phyloP scores from a whole-genome alignment of 805 yeast species.

The Kluyveromyces wickerhamii region DNA sequence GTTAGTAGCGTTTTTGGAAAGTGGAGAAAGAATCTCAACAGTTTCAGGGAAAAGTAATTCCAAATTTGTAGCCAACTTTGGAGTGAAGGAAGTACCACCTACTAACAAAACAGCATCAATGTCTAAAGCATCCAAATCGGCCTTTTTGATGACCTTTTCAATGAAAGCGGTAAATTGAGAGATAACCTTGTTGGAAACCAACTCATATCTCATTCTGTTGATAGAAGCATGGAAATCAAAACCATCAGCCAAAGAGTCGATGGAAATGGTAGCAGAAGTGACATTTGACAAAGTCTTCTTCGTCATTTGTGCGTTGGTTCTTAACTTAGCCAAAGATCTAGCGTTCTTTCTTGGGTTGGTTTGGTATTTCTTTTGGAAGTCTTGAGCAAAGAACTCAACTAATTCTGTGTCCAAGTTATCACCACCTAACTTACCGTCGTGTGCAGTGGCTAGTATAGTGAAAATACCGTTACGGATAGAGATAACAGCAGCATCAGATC shows the following conservation, averaged over 20 bases:
- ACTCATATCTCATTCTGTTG: constrained; percentile 90
- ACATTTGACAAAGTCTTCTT: constrained; percentile 91
- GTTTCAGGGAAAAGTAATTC: constrained; percentile 73
- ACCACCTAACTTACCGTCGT: constrained; percentile 82
- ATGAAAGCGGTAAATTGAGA: constrained; percentile 70
- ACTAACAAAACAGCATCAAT: constrained; percentile 85
- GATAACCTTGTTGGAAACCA: constrained; percentile 73
- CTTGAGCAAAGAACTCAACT: constrained; percentile 80
- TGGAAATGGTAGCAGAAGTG: constrained; percentile 79
- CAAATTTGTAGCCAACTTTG: constrained; percentile 77
- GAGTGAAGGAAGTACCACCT: constrained; percentile 91
- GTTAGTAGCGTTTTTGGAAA: constrained; percentile 64
- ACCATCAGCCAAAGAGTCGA: constrained; percentile 92
- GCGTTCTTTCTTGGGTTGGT: constrained; percentile 72
- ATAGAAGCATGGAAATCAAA: constrained; percentile 86
- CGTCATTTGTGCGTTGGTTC: constrained; percentile 71
- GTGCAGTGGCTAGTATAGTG: constrained; percentile 80
- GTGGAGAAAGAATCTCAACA: constrained; percentile 61
- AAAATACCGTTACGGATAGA: constrained; percentile 90
- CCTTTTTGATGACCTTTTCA: constrained; percentile 66
- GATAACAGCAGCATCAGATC: constrained; percentile 92
- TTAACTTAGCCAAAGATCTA: constrained; percentile 83
- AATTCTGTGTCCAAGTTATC: constrained; percentile 72
- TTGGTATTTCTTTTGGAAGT: constrained; percentile 82
- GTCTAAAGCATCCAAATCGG: constrained; percentile 76